Conservation (phyloP, 2,329 filamentous ascomycete genomes). For the Trichoderma brevicompactum region DNA sequence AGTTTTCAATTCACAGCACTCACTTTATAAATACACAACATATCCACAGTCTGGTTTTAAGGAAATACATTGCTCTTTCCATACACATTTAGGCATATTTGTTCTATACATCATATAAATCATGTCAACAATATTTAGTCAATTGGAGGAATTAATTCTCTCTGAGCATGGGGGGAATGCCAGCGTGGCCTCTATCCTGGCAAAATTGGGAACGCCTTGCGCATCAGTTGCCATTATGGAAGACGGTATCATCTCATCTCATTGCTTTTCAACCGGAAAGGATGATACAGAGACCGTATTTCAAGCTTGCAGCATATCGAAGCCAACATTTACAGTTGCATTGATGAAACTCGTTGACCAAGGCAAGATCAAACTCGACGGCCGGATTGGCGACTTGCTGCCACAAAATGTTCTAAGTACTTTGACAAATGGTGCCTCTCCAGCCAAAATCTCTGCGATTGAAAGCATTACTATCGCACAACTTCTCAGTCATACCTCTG, state of each 20-base stretch:
- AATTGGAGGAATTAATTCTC: conserved; percentile 3
- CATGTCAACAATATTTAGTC: not conserved
- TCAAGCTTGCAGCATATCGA: conserved; percentile 34
- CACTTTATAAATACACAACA: too few relatives aligned
- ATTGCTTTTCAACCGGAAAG: conserved; percentile 30
- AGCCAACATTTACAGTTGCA: conserved; percentile 29
- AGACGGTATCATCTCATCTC: conserved; percentile 29
- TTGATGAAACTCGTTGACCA: conserved; percentile 31
- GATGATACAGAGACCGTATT: conserved; percentile 30
- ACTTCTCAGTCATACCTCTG: conserved; percentile 32
- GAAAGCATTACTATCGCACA: conserved; percentile 30
- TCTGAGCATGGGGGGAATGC: not conserved
- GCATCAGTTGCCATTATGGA: conserved; percentile 32
- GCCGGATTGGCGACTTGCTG: conserved; percentile 27
- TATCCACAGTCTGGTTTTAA: too few relatives aligned
- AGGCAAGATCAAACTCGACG: conserved; percentile 26
- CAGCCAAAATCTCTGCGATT: not conserved
- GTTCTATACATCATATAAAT: not conserved
- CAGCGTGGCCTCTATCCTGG: conserved; percentile 13
- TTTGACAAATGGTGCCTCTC: conserved; percentile 20
- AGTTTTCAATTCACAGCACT: too few relatives aligned
- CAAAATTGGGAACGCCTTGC: conserved; percentile 28
- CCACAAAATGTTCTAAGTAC: conserved; percentile 16
- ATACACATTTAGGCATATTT: too few relatives aligned
- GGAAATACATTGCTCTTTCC: too few relatives aligned